Base-by-base conservation (phyloP, 441 rosid species). In the Pelargonium citronellum region DNA sequence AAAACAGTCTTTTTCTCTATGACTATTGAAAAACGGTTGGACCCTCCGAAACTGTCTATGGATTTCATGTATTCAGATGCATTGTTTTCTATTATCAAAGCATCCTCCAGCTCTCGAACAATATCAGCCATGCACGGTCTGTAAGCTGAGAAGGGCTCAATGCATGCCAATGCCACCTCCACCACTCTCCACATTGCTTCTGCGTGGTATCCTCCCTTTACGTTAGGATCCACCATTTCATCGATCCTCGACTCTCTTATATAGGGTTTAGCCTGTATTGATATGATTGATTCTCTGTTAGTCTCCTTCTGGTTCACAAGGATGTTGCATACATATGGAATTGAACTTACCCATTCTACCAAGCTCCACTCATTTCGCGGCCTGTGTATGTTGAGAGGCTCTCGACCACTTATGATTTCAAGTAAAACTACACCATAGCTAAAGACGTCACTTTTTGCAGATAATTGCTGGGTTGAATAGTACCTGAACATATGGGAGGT, bases 141-240 rank as follows among this genome's bases (percentile, higher is more conserved):
- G 69, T 85, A 79, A 58, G 85, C 89, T 1, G 96, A 85, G 81
- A 79, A 81, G 53, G 87, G 84, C 74, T 87, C 92, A 2, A 79
- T 89, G 74, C 95, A 89, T 69, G 88, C 82, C 78, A 85, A 64
- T 12, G 92, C 92, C 69, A 83, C 91, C 83, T 87, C 91, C 37
- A 87, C 92, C 72, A 86, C 91, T 74, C 89, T 85, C 92, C 95
- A 89, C 87, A 89, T 83, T 27, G 92, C 95, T 83, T 87, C 92
- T 17, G 84, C 87, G 57, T 89, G 92, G 81, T 87, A 87, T 70
- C 80, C 83, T 49, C 88, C 95, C 70, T 86, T 89, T 67, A 83
- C 77, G 81, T 68, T 82, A 11, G 88, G 92, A 71, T 89, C 92
- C 64, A 89, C 89, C 19, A 87, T 87, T 77, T 89, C 95, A 30